These are phyloP conservation scores for Phytopythium aichiense DNA, from an alignment of 352 stramenopile species.

Conservation along the genomic window DNA sequence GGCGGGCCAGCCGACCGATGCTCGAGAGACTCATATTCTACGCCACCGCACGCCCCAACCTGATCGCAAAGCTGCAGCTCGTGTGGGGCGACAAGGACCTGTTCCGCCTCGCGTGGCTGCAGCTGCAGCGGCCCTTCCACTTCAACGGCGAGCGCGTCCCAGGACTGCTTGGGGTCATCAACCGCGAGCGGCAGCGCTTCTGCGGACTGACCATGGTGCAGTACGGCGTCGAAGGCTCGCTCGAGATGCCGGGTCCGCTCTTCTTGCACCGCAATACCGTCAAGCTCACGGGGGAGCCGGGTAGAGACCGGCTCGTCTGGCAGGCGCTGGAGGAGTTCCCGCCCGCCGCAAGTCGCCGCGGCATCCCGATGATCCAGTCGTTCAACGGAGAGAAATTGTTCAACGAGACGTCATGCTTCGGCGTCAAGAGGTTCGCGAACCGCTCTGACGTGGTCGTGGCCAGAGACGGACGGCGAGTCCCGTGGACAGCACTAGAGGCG, in stretches of 20 bases:
- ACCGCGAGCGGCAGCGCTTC: conserved; percentile 26
- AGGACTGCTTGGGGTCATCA: conserved; percentile 38
- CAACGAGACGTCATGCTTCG: conserved; percentile 66
- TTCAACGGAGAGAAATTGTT: conserved; percentile 60
- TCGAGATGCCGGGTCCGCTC: conserved; percentile 16
- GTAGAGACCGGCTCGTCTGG: conserved; percentile 33
- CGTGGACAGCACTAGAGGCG: conserved; percentile 20
- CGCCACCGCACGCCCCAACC: conserved; percentile 31
- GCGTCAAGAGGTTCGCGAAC: conserved; percentile 44
- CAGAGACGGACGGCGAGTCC: conserved; percentile 6
- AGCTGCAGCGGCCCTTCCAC: conserved; percentile 23
- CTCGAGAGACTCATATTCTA: conserved; percentile 50
- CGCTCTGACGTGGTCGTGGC: conserved; percentile 12
- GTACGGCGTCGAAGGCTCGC: conserved; percentile 27
- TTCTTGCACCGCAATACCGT: conserved; percentile 58
- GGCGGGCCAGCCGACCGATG: conserved; percentile 18
- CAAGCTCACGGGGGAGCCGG: conserved; percentile 44
- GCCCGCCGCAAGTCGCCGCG: background rate
- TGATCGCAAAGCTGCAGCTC: conserved; percentile 47
- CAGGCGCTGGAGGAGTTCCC: conserved; percentile 38
- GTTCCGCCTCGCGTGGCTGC: conserved; percentile 48
- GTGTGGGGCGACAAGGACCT: conserved; percentile 58
- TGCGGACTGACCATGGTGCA: conserved; percentile 52
- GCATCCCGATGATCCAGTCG: conserved; percentile 37
- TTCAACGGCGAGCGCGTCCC: conserved; percentile 35